Evolutionary conservation across 2,329 filamentous ascomycete genomes (phyloP), one percentile per base, ranked within the genome.

Genomic region (Thielaviopsis punctulata): DNA sequence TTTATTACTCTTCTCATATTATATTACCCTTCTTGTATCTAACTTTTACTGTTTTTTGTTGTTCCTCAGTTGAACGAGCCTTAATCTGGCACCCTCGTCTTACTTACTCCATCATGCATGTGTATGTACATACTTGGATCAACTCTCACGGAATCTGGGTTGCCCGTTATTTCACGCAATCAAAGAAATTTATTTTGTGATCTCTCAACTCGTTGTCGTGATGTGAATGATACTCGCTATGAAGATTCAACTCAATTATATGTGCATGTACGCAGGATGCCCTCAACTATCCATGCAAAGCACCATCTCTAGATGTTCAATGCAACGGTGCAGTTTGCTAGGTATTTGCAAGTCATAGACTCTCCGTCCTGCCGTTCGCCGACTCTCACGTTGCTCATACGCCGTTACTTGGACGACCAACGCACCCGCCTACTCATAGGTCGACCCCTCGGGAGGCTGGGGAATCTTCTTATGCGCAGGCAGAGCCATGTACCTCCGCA

Each of bases 401-500:
- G n/a, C n/a, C n/a, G n/a, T n/a, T n/a, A n/a, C n/a, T n/a, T n/a
- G n/a, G n/a, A n/a, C 13, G 30, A 22, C 24, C 21, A 5, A 24
- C 21, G 13, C 24, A 19, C 2, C 30, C 30, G 21, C 30, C 48
- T 50, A 49, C 33, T 56, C 52, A 59, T 69, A 70, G 19, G 64
- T 72, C 48, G 84, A 80, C 54, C 88, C 89, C 70, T 98, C 92
- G 3, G 86, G 78, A 41, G 92, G 92, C 66, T 98, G 92, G 12
- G 87, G 84, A 25, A 95, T 79, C 70, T 96, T 96, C 77, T 95
- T 95, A 71, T 96, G 84, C 59, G 80, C 75, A 23, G 85, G 81
- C 55, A 89, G 78, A 25, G 90, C 90, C 92, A 98, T 96, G 66
- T 86, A 94, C 84, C 84, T 81, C 71, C 86, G 76, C 55, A 95